Conservation (phyloP, 345 rosid genomes). For the Moringa oleifera region DNA sequence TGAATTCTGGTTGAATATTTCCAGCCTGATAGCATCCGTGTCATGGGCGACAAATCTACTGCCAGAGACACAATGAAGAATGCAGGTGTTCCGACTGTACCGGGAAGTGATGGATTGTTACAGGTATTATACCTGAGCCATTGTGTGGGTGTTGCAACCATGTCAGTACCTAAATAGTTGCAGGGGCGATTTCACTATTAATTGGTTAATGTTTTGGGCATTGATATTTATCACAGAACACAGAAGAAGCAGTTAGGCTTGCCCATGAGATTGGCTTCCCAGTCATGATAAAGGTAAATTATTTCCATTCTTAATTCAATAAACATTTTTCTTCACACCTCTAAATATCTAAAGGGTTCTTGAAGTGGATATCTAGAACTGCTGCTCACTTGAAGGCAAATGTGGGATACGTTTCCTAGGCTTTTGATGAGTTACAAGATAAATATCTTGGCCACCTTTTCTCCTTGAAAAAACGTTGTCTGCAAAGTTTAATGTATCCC, state of each 20-base stretch:
- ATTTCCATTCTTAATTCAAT: background rate
- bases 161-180: background rate
- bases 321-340: background rate
- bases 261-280: constrained; percentile 91
- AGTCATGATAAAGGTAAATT: constrained; percentile 90
- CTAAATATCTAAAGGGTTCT: background rate
- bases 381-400: background rate
- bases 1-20: constrained; percentile 6
- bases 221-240: constrained; percentile 48
- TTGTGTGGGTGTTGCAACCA: constrained; percentile 9
- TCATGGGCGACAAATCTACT: constrained; percentile 98
- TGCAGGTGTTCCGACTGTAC: constrained; percentile 98
- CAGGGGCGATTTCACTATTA: background rate
- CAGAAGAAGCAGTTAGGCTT: constrained; percentile 84
- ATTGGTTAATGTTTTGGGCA: constrained; percentile 7
- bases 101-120: constrained; percentile 94
- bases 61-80: constrained; percentile 99
- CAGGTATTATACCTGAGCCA: constrained; percentile 39
- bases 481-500: too few relatives aligned
- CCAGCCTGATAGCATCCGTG: constrained; percentile 96
- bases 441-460: background rate
- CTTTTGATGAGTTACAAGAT: background rate
- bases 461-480: background rate
- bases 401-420: background rate
- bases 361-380: background rate